A percentile compares a stretch with the other conserved stretches of the same genome.
phyloP scores from a whole-genome alignment of 1,284 basidiomycete species.

The Melampsora americana region DNA sequence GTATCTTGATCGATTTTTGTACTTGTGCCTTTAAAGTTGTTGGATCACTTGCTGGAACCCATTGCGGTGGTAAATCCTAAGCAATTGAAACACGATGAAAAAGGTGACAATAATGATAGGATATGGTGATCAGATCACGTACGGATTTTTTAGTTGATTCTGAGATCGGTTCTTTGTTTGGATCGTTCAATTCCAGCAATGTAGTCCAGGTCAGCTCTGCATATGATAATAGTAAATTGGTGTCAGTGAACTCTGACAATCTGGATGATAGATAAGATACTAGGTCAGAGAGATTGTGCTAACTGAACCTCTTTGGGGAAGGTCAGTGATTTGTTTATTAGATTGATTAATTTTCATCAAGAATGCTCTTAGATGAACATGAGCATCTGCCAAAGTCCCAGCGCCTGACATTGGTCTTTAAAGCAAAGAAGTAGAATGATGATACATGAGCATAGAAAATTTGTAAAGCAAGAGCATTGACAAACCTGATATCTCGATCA shows the following conservation, averaged over 20 bases:
- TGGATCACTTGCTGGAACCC: constrained; percentile 27
- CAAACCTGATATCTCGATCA: constrained; percentile 55
- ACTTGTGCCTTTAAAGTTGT: background rate
- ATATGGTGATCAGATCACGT: background rate
- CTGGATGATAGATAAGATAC: background rate
- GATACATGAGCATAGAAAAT: background rate
- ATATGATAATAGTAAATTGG: too few relatives aligned
- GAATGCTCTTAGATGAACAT: constrained; percentile 61
- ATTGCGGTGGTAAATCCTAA: constrained; percentile 36
- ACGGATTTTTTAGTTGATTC: constrained; percentile 57
- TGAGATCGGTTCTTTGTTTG: constrained; percentile 62
- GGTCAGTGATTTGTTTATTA: constrained; percentile 13
- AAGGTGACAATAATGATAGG: background rate
- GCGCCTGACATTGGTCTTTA: constrained; percentile 64
- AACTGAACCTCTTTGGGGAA: constrained; percentile 20
- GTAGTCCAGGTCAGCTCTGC: constrained; percentile 75
- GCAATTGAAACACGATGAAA: background rate
- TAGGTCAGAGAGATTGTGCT: background rate
- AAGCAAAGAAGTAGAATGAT: background rate
- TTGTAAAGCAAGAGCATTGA: constrained; percentile 24
- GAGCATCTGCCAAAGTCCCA: constrained; percentile 78
- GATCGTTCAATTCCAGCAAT: constrained; percentile 73
- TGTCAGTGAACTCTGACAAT: background rate
- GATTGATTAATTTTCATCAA: constrained; percentile 31
- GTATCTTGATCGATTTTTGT: background rate